These are phyloP conservation scores for Aureobasidium sp. DNA, from an alignment of 2,329 filamentous ascomycete genomes.

Conservation along the genomic window DNA sequence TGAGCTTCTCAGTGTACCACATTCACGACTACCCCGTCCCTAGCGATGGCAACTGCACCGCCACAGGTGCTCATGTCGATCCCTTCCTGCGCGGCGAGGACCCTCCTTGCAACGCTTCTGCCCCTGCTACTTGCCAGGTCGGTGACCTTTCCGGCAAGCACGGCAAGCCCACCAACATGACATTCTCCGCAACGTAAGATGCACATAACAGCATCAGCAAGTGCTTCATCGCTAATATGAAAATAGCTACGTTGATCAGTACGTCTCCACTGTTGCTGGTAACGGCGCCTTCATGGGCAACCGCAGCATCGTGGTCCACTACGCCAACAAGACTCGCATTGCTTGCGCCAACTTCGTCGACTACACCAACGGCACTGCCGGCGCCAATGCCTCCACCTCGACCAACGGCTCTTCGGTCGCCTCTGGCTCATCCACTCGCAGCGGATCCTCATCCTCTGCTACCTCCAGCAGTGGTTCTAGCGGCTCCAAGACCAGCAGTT, in stretches of 20 bases:
- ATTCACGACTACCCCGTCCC: constrained; percentile 58
- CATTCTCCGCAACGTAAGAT: constrained; percentile 23
- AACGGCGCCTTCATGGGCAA: constrained; percentile 46
- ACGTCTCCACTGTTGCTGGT: constrained; percentile 37
- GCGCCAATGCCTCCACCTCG: constrained; percentile 15
- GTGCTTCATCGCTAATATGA: background rate
- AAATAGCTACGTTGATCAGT: constrained; percentile 43
- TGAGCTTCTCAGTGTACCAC: constrained; percentile 49
- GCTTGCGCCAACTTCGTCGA: constrained; percentile 39
- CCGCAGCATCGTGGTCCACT: constrained; percentile 49
- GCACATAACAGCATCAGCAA: background rate
- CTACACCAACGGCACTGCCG: constrained; percentile 19
- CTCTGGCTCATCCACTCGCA: constrained; percentile 13
- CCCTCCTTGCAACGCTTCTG: constrained; percentile 50
- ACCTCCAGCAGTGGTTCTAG: background rate
- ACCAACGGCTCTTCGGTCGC: constrained; percentile 18
- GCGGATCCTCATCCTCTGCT: background rate
- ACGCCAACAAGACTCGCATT: constrained; percentile 46
- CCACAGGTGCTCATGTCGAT: constrained; percentile 61
- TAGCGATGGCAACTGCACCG: constrained; percentile 63
- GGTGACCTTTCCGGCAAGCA: constrained; percentile 72
- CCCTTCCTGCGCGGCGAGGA: constrained; percentile 59
- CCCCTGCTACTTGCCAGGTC: constrained; percentile 62
- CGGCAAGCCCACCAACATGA: constrained; percentile 46
- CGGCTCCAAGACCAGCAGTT: constrained; percentile 10